Percentiles rank a stretch among this genome's conserved stretches.
These are phyloP conservation scores for Ascochyta pisi DNA, from an alignment of 2,329 filamentous ascomycete species.

Conservation along the genomic window DNA sequence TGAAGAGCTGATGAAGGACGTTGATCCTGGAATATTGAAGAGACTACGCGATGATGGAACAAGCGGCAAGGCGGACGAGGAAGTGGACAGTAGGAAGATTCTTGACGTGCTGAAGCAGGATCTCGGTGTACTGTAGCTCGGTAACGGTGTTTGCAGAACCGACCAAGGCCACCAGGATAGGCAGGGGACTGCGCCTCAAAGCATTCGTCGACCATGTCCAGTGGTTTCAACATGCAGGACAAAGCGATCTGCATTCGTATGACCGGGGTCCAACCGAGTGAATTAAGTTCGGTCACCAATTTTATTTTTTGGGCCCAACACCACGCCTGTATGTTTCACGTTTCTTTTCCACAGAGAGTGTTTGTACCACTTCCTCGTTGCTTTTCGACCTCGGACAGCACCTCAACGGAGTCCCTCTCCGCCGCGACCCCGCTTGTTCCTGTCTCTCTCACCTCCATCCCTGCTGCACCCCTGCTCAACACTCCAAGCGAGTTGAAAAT, in stretches of 20 bases:
- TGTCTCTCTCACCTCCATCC: background rate
- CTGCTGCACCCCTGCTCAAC: constrained; percentile 2
- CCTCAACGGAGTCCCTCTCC: background rate
- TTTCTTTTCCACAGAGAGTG: background rate
- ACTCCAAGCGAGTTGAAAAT: background rate
- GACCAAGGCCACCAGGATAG: background rate
- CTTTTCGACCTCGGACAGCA: background rate
- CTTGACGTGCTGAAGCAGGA: constrained; percentile 55
- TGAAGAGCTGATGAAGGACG: constrained; percentile 53
- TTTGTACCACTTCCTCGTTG: background rate
- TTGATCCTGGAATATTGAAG: constrained; percentile 37
- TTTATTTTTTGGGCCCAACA: background rate
- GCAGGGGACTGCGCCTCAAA: background rate
- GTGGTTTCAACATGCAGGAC: background rate
- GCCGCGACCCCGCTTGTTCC: constrained; percentile 5
- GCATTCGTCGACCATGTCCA: background rate
- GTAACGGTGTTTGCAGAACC: background rate
- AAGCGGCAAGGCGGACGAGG: constrained; percentile 18
- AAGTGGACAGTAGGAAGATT: constrained; percentile 50
- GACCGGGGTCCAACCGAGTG: background rate
- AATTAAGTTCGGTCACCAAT: background rate
- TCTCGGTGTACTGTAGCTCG: constrained; percentile 30
- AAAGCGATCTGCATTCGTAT: background rate
- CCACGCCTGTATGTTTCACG: background rate
- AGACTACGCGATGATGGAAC: constrained; percentile 27